Conservation (phyloP, 192 early-diverging fungal genomes). For the Anaeromyces robustus region DNA sequence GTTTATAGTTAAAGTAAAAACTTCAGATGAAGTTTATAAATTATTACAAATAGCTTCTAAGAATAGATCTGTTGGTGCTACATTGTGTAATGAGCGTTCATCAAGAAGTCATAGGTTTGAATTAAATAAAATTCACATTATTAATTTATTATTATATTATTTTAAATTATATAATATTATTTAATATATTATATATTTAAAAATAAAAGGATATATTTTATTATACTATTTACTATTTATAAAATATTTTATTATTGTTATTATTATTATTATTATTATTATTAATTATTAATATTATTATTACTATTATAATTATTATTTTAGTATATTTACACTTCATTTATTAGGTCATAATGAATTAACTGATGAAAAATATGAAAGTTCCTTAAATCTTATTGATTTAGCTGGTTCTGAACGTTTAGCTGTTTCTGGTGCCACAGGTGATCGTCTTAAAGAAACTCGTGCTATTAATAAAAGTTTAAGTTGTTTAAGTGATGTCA, state of each 20-base stretch:
- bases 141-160: no score
- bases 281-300: constrained; percentile 16
- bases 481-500: constrained; percentile 79
- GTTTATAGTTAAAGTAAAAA: not conserved
- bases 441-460: constrained; percentile 79
- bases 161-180: no score
- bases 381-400: constrained; percentile 83
- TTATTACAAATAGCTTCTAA: constrained; percentile 58
- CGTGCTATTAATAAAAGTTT: constrained; percentile 92
- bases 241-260: no score
- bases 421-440: constrained; percentile 61
- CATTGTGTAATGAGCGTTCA: constrained; percentile 82
- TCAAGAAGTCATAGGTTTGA: constrained; percentile 67
- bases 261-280: constrained; percentile 42
- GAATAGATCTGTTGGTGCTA: constrained; percentile 80
- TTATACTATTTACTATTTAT: no score
- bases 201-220: no score
- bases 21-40: constrained; percentile 51
- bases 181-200: no score
- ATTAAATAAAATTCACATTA: no score
- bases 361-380: constrained; percentile 56
- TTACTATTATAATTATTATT: not conserved
- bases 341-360: constrained; percentile 55
- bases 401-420: constrained; percentile 88
- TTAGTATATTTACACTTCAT: constrained; percentile 75